These are phyloP conservation scores for Medicago ruthenica DNA, from an alignment of 306 rosid genomes.

Conservation along the genomic window DNA sequence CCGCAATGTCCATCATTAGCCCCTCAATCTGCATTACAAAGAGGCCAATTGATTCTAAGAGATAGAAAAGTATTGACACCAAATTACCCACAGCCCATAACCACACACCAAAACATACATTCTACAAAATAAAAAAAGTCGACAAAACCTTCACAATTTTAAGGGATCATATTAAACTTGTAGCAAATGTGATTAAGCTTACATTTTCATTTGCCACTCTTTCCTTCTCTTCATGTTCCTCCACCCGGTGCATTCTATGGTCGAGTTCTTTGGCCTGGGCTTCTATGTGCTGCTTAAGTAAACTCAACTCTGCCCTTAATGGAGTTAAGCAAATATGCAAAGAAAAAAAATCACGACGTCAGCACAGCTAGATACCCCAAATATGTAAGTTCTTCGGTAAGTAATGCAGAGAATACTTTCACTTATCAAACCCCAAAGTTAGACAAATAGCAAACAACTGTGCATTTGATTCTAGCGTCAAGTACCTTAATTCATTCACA, in stretches of 20 bases:
- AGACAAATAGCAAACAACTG: slow-evolving; percentile 27
- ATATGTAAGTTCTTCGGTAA: slow-evolving; percentile 16
- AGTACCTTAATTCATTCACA: slow-evolving; percentile 78
- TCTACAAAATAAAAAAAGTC: slow-evolving; percentile 9
- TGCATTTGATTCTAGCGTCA: slow-evolving; percentile 36
- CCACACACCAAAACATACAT: slow-evolving; percentile 7
- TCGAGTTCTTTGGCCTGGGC: slow-evolving; percentile 86
- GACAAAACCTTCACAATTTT: slow-evolving; percentile 17
- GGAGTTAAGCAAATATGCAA: slow-evolving; percentile 57
- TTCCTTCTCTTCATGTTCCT: slow-evolving; percentile 93
- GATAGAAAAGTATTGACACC: slow-evolving; percentile 35
- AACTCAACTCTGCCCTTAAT: slow-evolving; percentile 93
- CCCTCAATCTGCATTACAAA: slow-evolving; percentile 80
- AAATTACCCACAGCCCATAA: slow-evolving; percentile 26
- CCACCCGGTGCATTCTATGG: slow-evolving; percentile 71
- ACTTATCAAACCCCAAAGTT: slow-evolving; percentile 27
- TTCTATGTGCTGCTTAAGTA: slow-evolving; percentile 92
- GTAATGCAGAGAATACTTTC: slow-evolving; percentile 1
- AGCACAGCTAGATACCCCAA: slow-evolving; percentile 46
- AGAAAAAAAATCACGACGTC: slow-evolving; percentile 47
- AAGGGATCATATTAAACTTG: slow-evolving; percentile 19
- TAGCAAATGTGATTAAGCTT: slow-evolving; percentile 44
- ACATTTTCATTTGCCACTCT: slow-evolving; percentile 92
- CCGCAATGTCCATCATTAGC: slow-evolving; percentile 95
- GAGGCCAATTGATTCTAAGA: slow-evolving; percentile 28